Base-by-base conservation (phyloP, 208 protist species). In the Acanthamoeba triangularis region DNA sequence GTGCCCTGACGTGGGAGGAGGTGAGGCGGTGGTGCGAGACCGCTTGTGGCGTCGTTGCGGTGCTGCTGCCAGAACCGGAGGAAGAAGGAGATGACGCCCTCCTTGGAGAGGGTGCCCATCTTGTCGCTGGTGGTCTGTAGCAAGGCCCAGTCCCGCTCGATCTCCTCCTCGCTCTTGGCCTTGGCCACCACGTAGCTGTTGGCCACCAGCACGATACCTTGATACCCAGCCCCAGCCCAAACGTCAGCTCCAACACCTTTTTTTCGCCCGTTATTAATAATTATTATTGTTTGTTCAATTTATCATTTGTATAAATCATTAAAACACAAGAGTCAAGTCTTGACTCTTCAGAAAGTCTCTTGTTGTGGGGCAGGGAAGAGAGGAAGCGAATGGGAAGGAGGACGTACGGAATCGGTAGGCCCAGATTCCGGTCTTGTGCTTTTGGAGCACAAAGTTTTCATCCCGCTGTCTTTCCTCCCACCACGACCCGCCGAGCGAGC, bases 11-110 rank as follows among this genome's bases (percentile, higher is more conserved):
- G 80, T 25, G 47, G n/a, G 18, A 65, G 28, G 52, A 20, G 8
- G 28, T 8, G 35, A 16, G 44, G 13, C 6, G 78, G 78, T 25
- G 63, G 28, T 6, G 28, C 78, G 14, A 63, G 49, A 14, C 47
- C 49, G 30, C 80, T 56, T 10, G 49, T 61, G 23, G 59, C 61
- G 16, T 93, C 88, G 44, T 93, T 72, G 18, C 65, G 88, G 49
- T 72, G 41, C 88, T 93, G 88, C 88, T 93, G 88, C 88, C 88
- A 93, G n/a, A 93, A 76, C 2, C 88, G 88, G 28, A 93, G 35
- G 65, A 93, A 93, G 88, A 93, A 93, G 28, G 88, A 93, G 61
- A 93, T 37, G 35, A 93, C 88, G 65, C 88, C 88, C 10, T 93
- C 88, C 65, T 76, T 93, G 52, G 63, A 80, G 18, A 93, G 88